Evolutionary conservation across 495 filamentous ascomycete genomes (phyloP), one percentile per base, ranked within the genome.

Genomic region (Hypomontagnella submonticulosa): DNA sequence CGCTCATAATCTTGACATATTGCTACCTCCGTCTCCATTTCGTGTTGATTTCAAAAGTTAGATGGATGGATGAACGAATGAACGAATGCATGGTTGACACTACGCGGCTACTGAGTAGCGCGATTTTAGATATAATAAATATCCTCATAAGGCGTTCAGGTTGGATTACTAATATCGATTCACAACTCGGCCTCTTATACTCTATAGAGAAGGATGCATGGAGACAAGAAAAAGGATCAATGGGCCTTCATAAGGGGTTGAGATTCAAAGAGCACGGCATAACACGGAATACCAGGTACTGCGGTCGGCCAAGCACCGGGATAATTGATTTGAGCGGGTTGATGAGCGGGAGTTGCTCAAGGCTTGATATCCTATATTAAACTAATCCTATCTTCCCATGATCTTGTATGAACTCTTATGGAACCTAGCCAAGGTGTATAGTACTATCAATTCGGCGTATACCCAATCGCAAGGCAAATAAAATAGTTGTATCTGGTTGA

Each of bases 11-110:
- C 66, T 72, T 72, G 69, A 68, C 34, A 37, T 68, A 19, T 57
- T 66, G 44, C 18, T 40, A 30, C 62, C 71, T 42, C 46, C 50
- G 16, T 74, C 66, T 30, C 71, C 71, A 19, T 74, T 74, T 59
- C 32, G 66, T 3, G 47, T 74, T 44, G 46, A 70, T 52, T 74
- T 70, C 66, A 47, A 51, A 55, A 66, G 16, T 18, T 59, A 40
- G 46, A 57, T 18, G 40, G 32, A 67, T 46, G 64, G 33, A 61
- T 50, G 64, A 63, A 57, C 44, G 51, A 57, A 63, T 42, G 59
- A 54, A 63, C 57, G 59, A 54, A 63, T 57, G 51, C 34, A 61
- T 34, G 66, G 33, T 51, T 57, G 33, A 49, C 42, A 60, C 43
- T 61, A 62, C 44, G 13, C 61, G 67, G 62, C 62, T 70, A 52